Conservation (phyloP, 1,139 yeast species). For the Pichia sp. region DNA sequence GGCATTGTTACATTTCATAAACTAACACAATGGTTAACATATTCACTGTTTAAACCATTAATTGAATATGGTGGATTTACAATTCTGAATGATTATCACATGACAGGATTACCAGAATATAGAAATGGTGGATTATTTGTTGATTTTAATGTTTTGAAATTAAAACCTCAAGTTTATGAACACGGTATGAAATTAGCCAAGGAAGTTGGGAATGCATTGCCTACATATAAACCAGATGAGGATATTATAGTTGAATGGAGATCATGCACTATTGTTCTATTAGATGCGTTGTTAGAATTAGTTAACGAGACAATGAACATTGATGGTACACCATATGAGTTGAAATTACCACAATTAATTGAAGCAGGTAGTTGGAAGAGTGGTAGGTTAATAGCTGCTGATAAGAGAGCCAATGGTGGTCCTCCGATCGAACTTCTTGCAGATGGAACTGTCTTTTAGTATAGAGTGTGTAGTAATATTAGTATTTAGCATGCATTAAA, state of each 20-base stretch:
- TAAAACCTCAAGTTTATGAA: constrained; percentile 35
- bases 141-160: constrained; percentile 42
- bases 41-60: constrained; percentile 48
- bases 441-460: constrained; percentile 53
- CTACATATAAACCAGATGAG: constrained; percentile 44
- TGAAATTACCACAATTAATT: constrained; percentile 47
- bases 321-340: constrained; percentile 25
- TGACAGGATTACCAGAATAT: constrained; percentile 59
- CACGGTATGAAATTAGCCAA: constrained; percentile 33
- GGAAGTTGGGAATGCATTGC: constrained; percentile 32
- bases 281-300: constrained; percentile 43
- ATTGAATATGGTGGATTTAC: constrained; percentile 37
- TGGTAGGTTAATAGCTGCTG: constrained; percentile 48
- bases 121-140: constrained; percentile 56
- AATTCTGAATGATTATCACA: constrained; percentile 35
- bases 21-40: constrained; percentile 56
- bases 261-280: constrained; percentile 47
- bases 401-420: constrained; percentile 41
- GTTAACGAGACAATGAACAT: constrained; percentile 39
- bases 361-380: constrained; percentile 65
- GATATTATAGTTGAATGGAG: constrained; percentile 63
- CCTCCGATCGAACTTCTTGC: constrained; percentile 54
- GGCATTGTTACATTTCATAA: constrained; percentile 53
- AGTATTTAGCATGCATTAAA: no score
- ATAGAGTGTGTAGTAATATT: not conserved